Base-by-base conservation (phyloP, 179 eudicot species). In the Silene coronaria region DNA sequence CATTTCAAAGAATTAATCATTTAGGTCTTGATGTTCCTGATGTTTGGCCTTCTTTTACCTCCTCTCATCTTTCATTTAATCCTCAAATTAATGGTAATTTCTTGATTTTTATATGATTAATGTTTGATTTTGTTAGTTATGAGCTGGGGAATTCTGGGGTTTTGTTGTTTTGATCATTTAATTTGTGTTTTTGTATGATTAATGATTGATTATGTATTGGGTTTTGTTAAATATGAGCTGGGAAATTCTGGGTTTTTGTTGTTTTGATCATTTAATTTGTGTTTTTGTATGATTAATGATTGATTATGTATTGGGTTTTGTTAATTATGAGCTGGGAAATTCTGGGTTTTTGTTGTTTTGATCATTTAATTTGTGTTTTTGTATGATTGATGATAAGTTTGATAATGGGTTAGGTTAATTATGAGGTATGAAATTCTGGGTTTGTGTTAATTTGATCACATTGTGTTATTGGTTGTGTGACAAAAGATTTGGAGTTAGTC, bases 21-120 rank as follows among this genome's bases (percentile, higher is more conserved):
- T 42, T 80, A 48, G 83, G 83, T 13, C 4, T 72, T n/a, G 77
- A 80, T 34, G 73, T 76, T 76, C 83, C 83, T 9, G 83, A 80
- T 67, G 77, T 62, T 23, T 77, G 83, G 83, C 46, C 77, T 67
- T 73, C 74, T 46, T 7, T 16, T 7, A 6, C 48, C 16, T n/a
- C 21, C 22, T 77, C 75, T 58, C 73, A 57, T 19, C 57, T 57
- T 26, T 64, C 76, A 17, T n/a, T 58, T 14, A 21, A 45, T 65
- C 60, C 70, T 26, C 73, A 72, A 14, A 12, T 63, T 46, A 72
- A 72, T 72, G 59, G 67, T 61, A 71, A 51, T 55, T 7, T 76
- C 21, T 27, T 34, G 4, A 38, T 12, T 26, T 7, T 42, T 62
- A 0, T 26, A 12, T 62, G 67, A 62, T 66, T 30, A 38, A 38